phyloP scores from a whole-genome alignment of 202 grass and related monocot species.

The Carex sylvatica region DNA sequence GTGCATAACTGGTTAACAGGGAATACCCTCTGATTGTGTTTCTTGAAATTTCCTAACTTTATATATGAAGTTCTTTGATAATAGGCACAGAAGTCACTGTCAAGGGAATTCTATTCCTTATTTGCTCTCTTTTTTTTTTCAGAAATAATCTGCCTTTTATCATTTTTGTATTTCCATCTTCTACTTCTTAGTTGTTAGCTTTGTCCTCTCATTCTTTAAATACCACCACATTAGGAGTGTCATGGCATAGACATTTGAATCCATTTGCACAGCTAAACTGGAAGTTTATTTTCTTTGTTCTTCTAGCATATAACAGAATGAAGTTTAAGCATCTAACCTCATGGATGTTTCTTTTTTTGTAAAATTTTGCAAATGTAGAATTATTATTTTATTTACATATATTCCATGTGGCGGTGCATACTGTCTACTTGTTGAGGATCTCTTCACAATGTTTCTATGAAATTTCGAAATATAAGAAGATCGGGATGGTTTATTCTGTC shows the following conservation, averaged over 20 bases:
- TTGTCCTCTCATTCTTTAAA: neutral
- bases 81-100: neutral
- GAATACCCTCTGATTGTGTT: neutral
- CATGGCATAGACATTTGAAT: neutral
- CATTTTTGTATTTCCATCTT: neutral
- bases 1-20: neutral
- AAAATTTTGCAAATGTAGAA: slow-evolving; percentile 2
- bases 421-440: neutral
- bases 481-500: too few species aligned
- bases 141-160: neutral
- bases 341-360: neutral
- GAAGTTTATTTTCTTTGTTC: slow-evolving; percentile 10
- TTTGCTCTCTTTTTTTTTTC: slow-evolving; percentile 13
- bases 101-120: neutral
- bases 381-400: neutral
- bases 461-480: too few species aligned
- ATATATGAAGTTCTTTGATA: neutral
- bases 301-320: neutral
- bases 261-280: neutral
- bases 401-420: neutral
- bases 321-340: slow-evolving; percentile 5
- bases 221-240: neutral
- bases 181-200: neutral
- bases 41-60: neutral
- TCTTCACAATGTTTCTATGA: neutral